These are phyloP conservation scores for Penicillium sp. DNA, from an alignment of 2,329 filamentous ascomycete genomes.

Conservation along the genomic window DNA sequence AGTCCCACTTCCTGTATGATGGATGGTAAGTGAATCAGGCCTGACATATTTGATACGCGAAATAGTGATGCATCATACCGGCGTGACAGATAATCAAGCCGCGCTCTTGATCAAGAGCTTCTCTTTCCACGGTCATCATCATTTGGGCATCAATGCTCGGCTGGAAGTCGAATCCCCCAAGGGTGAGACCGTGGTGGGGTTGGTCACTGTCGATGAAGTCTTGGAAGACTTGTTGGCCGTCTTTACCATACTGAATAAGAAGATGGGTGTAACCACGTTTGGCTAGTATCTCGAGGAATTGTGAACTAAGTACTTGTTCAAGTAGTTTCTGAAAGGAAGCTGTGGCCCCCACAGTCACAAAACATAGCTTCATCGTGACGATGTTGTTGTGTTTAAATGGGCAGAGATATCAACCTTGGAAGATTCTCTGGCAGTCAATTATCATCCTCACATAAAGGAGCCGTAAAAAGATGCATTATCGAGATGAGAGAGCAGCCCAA, in stretches of 20 bases:
- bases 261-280: constrained; percentile 67
- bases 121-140: constrained; percentile 50
- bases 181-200: constrained; percentile 45
- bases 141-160: constrained; percentile 62
- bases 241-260: constrained; percentile 76
- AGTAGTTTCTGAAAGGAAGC: constrained; percentile 76
- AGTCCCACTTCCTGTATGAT: constrained; percentile 72
- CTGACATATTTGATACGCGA: neutral
- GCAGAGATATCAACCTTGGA: neutral
- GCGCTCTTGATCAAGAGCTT: constrained; percentile 42
- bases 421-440: neutral
- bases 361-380: constrained; percentile 54
- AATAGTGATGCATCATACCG: constrained; percentile 54
- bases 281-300: constrained; percentile 63
- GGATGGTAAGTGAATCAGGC: constrained; percentile 7
- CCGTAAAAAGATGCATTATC: neutral
- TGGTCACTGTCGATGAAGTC: constrained; percentile 23
- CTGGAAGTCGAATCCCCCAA: constrained; percentile 68
- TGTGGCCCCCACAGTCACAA: constrained; percentile 91
- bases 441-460: neutral
- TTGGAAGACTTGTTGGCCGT: constrained; percentile 56
- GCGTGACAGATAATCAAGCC: constrained; percentile 88
- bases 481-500: neutral
- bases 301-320: constrained; percentile 59
- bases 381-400: neutral